These are phyloP conservation scores for Penicillium dipodomyicola DNA, from an alignment of 495 filamentous ascomycete genomes.

Conservation along the genomic window DNA sequence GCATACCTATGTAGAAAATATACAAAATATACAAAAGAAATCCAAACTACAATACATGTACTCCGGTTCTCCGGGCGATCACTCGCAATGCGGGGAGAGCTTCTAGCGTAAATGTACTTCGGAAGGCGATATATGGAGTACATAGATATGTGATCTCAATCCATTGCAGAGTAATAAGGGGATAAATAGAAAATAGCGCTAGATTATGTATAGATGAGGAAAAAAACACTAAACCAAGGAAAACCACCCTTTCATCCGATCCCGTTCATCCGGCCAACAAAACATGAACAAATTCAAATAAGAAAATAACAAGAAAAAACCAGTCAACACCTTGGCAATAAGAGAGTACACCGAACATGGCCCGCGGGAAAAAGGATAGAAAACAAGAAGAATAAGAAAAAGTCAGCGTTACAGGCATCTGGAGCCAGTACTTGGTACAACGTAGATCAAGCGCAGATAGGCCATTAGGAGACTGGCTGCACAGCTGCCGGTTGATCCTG, in stretches of 20 bases:
- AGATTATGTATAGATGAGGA: constrained; percentile 13
- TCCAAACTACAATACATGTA: neutral
- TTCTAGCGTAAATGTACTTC: constrained; percentile 1
- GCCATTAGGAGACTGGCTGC: constrained; percentile 37
- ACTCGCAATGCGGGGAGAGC: constrained; percentile 25
- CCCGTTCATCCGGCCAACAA: constrained; percentile 26
- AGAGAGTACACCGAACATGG: constrained; percentile 1
- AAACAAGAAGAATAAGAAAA: neutral
- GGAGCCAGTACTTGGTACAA: neutral
- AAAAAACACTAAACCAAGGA: neutral
- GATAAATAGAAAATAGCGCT: neutral
- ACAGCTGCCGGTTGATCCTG: constrained; percentile 31
- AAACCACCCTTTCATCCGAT: constrained; percentile 26
- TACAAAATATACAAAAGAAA: neutral
- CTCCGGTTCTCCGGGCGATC: constrained; percentile 10
- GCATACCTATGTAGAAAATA: neutral
- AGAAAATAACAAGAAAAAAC: constrained; percentile 1
- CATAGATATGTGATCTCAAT: neutral
- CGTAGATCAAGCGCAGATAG: neutral
- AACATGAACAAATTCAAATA: constrained; percentile 2
- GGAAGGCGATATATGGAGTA: neutral
- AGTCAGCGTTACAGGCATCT: neutral
- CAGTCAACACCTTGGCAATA: constrained; percentile 25
- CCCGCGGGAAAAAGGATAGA: constrained; percentile 1
- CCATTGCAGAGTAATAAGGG: too few species aligned